These are phyloP conservation scores for Phycomyces blakesleeanus DNA, from an alignment of 192 early-diverging fungal species.

Conservation along the genomic window DNA sequence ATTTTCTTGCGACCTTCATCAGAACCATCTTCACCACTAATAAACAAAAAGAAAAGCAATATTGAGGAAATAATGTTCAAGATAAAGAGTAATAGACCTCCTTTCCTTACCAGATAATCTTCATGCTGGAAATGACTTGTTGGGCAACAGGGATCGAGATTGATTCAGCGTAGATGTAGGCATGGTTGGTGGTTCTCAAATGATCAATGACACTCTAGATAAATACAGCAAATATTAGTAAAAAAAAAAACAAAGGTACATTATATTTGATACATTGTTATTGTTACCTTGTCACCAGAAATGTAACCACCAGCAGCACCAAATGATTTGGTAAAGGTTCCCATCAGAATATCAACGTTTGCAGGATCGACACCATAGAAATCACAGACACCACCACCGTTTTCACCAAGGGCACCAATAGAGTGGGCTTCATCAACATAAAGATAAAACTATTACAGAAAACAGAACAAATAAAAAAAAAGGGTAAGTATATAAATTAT, in stretches of 20 bases:
- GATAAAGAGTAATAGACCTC: background rate
- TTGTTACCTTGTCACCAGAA: slow-evolving; percentile 59
- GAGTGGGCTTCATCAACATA: slow-evolving; percentile 98
- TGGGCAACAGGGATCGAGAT: slow-evolving; percentile 75
- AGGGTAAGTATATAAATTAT: too few species aligned
- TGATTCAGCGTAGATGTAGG: slow-evolving; percentile 75
- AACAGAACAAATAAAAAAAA: too few species aligned
- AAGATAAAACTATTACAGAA: slow-evolving; percentile 65
- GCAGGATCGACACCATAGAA: slow-evolving; percentile 88
- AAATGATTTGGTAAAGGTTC: slow-evolving; percentile 97
- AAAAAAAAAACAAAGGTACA: too few species aligned
- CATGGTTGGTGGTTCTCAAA: slow-evolving; percentile 66
- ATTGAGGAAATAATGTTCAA: background rate
- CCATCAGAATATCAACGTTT: slow-evolving; percentile 94
- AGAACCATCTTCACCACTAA: slow-evolving; percentile 82
- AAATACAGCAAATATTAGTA: too few species aligned
- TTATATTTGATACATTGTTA: slow-evolving; percentile 56
- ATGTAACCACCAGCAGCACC: slow-evolving; percentile 97
- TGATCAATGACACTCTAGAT: slow-evolving; percentile 63
- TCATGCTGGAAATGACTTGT: slow-evolving; percentile 76
- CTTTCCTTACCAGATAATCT: slow-evolving; percentile 57
- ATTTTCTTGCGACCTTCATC: slow-evolving; percentile 80
- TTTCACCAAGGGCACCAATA: slow-evolving; percentile 89
- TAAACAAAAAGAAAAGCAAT: background rate
- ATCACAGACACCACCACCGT: slow-evolving; percentile 94